Evolutionary conservation across 2,329 filamentous ascomycete genomes (phyloP).

Genomic region (Fusarium setosum): DNA sequence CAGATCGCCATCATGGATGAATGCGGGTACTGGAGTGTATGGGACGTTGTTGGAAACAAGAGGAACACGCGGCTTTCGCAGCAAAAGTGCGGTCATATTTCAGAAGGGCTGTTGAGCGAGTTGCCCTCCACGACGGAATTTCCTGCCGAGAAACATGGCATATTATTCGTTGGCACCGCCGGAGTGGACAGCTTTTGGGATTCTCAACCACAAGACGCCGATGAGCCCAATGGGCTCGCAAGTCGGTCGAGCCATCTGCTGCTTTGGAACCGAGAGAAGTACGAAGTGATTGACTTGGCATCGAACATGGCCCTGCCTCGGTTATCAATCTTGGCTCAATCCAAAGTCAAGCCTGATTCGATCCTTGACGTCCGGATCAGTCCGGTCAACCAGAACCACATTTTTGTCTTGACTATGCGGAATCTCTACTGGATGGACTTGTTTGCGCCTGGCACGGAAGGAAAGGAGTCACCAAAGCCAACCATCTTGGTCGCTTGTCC

Average conservation of each 20-base stretch:
- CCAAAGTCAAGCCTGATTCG: constrained; percentile 44
- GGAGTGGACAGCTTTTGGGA: constrained; percentile 36
- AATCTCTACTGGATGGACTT: constrained; percentile 62
- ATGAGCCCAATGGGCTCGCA: constrained; percentile 9
- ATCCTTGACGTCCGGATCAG: constrained; percentile 69
- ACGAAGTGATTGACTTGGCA: constrained; percentile 52
- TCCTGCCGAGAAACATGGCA: constrained; percentile 53
- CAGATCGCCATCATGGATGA: constrained; percentile 76
- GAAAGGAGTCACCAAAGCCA: constrained; percentile 27
- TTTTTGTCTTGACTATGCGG: constrained; percentile 69
- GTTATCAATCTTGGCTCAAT: constrained; percentile 41
- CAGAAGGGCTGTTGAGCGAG: constrained; percentile 50
- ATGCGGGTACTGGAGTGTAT: constrained; percentile 74
- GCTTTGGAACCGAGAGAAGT: constrained; percentile 51
- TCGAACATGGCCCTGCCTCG: constrained; percentile 44
- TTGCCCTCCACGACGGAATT: constrained; percentile 46
- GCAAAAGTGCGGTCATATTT: constrained; percentile 57
- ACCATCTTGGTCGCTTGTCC: constrained; percentile 44
- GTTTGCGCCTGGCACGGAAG: constrained; percentile 23
- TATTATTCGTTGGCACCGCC: constrained; percentile 54
- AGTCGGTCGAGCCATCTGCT: constrained; percentile 43
- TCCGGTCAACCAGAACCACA: constrained; percentile 57
- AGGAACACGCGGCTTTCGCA: constrained; percentile 49
- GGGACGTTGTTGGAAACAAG: constrained; percentile 63
- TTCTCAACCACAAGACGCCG: constrained; percentile 16